These are phyloP conservation scores for Tinospora cordifolia DNA, from an alignment of 164 flowering plant species.

Conservation along the genomic window DNA sequence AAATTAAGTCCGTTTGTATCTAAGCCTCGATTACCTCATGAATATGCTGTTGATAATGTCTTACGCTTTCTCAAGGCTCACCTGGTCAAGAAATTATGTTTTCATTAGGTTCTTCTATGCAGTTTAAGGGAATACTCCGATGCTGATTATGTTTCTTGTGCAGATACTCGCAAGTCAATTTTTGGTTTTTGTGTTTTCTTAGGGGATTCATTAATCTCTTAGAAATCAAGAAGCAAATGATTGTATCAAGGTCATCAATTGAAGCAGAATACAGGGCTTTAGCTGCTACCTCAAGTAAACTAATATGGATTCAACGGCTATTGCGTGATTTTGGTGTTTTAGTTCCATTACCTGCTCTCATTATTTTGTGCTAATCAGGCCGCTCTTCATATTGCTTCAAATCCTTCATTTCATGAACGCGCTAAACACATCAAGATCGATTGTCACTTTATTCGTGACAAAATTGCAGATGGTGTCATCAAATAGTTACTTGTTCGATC, in stretches of 20 bases:
- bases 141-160: conserved; percentile 1
- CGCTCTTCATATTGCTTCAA: too few relatives aligned
- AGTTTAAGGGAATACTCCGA: background rate
- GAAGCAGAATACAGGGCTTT: conserved; percentile 12
- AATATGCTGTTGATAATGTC: background rate
- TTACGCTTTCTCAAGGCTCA: background rate
- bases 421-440: too few relatives aligned
- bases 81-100: background rate
- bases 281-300: background rate
- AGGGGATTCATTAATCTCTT: conserved; percentile 4
- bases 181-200: conserved; percentile 6
- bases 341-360: too few relatives aligned
- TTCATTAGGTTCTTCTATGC: background rate
- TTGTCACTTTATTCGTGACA: too few relatives aligned
- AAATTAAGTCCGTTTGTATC: background rate
- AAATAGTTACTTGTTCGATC: too few relatives aligned
- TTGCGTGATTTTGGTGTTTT: background rate
- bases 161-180: background rate
- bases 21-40: background rate
- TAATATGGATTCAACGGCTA: background rate
- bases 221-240: conserved; percentile 8
- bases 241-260: conserved; percentile 1
- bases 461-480: too few relatives aligned
- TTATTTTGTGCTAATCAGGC: background rate
- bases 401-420: too few relatives aligned